Evolutionary conservation across 805 yeast species (phyloP).

Genomic region (Candida alai): DNA sequence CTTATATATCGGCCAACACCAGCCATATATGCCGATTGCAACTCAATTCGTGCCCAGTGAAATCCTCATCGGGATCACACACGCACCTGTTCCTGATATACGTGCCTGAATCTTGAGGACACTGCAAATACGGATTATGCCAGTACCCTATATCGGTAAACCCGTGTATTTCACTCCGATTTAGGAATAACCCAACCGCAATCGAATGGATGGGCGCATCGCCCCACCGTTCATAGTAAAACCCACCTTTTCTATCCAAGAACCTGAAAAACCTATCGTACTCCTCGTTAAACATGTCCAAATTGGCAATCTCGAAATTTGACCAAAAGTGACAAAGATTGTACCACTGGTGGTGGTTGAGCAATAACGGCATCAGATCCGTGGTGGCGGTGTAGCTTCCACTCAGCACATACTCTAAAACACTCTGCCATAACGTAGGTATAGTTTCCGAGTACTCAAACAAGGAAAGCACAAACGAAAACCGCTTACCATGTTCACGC

Average conservation of each 20-base stretch:
- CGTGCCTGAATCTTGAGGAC: conserved; percentile 42
- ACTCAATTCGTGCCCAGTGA: conserved; percentile 19
- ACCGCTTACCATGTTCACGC: conserved; percentile 51
- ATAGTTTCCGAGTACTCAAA: conserved; percentile 63
- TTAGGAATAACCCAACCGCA: conserved; percentile 60
- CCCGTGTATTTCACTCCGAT: conserved; percentile 59
- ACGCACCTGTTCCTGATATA: conserved; percentile 27
- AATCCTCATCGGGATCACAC: conserved; percentile 38
- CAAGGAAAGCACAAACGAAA: conserved; percentile 66
- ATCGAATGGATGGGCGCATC: conserved; percentile 90
- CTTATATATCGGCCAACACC: too few relatives aligned
- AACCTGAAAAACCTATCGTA: conserved; percentile 59
- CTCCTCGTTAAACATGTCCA: conserved; percentile 60
- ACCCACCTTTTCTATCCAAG: conserved; percentile 70
- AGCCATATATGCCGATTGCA: conserved; percentile 17
- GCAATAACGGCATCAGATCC: conserved; percentile 4
- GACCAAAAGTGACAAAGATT: conserved; percentile 84
- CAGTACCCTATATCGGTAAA: conserved; percentile 74
- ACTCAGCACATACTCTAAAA: conserved; percentile 43
- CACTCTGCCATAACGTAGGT: conserved; percentile 58
- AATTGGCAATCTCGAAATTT: conserved; percentile 70
- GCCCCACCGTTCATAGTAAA: conserved; percentile 88
- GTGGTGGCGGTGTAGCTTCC: background rate
- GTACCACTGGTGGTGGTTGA: conserved; percentile 26
- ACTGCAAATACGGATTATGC: conserved; percentile 64